Evolutionary conservation across 345 rosid species (phyloP), one percentile per base, ranked within the genome.

Genomic region (Citrus mangshanensis): DNA sequence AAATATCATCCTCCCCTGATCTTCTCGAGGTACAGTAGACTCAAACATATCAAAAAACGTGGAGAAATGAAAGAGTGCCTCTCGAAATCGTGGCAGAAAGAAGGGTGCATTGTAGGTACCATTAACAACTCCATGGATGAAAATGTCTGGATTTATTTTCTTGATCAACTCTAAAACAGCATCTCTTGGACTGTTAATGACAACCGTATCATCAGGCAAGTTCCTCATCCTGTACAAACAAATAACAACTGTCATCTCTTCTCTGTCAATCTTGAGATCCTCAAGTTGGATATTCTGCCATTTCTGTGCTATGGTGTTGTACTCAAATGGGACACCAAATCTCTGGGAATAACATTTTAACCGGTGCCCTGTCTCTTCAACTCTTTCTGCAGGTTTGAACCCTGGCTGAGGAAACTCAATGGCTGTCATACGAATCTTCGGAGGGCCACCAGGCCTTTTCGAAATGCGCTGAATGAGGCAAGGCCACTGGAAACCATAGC

Each of bases 401-500:
- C 98, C 98, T 4, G 91, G 85, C 76, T 93, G 98, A 28, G 97
- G 98, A 51, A 91, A 85, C 83, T 93, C 97, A 55, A 93, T 91
- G 49, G 90, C 97, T 0, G 98, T 93, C 25, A 93, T 89, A 1
- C 97, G 93, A 76, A 93, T 73, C 79, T 77, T 81, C 4, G 95
- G 90, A 51, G 97, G 91, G 32, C 91, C 92, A 9, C 79, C 88
- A 2, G 60, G 62, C 61, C 88, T 83, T 32, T 74, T 30, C 0
- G 98, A 86, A 19, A 92, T 68, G 1, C 90, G 88, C 65, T 92
- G 89, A 66, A 93, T 92, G 18, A 92, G 84, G 86, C 92, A 92
- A 75, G 98, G 97, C 98, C 97, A 93, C 42, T 93, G 98, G 74
- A 93, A 92, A 22, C 98, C 98, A 80, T 92, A 93, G 59, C 87